phyloP scores from a whole-genome alignment of 1,284 basidiomycete genomes.

The Apiotrichum veenhuisii region DNA sequence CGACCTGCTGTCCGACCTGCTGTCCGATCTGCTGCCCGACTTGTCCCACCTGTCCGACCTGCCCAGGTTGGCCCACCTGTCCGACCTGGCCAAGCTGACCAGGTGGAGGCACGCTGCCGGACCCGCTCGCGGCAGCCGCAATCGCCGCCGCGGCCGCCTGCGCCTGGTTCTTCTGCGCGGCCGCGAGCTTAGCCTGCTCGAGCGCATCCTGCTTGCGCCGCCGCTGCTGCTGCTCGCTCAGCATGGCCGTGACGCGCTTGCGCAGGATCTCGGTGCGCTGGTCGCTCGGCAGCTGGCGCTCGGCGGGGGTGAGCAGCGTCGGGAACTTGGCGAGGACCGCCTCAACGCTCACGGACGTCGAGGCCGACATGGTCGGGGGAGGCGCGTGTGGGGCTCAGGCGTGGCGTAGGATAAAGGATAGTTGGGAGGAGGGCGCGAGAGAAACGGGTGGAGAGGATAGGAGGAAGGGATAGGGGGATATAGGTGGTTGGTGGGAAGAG shows the following conservation, averaged over 20 bases:
- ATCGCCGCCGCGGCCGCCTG: background rate
- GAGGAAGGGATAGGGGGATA: no score
- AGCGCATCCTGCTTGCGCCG: slow-evolving; percentile 5
- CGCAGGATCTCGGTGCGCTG: slow-evolving; percentile 32
- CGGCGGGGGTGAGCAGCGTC: slow-evolving; percentile 28
- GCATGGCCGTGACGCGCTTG: slow-evolving; percentile 19
- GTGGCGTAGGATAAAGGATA: background rate
- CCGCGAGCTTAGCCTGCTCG: background rate
- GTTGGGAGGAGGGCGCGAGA: background rate
- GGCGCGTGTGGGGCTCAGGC: background rate
- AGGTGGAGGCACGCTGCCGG: background rate
- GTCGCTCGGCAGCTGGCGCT: slow-evolving; percentile 28
- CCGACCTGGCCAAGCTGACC: background rate
- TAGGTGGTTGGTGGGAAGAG: no score
- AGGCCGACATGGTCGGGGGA: slow-evolving; percentile 3
- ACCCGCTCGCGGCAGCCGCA: background rate
- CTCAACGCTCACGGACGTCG: slow-evolving; percentile 12
- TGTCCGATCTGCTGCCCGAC: background rate
- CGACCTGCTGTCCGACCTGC: slow-evolving; percentile 2
- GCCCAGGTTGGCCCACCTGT: background rate
- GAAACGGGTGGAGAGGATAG: background rate
- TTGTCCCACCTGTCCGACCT: background rate
- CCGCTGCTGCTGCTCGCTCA: slow-evolving; percentile 4
- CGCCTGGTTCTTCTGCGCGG: background rate
- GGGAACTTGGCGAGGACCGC: slow-evolving; percentile 26